Evolutionary conservation across 2,329 filamentous ascomycete species (phyloP).

Genomic region (Hymenoscyphus linearis): DNA sequence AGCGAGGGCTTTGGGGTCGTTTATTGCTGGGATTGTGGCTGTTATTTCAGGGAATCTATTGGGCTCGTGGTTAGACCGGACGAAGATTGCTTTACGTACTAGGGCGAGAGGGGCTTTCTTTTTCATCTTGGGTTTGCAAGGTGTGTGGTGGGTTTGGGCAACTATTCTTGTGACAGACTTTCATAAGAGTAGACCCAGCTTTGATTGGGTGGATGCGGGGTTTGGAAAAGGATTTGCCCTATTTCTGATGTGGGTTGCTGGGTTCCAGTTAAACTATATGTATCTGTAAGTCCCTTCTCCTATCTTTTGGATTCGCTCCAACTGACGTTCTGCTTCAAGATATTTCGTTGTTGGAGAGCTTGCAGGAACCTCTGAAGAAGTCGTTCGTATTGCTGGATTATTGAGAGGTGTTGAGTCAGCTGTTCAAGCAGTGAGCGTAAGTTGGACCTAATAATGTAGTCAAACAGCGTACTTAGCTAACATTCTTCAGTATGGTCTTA

Average conservation of each 20-base stretch:
- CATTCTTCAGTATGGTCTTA: conserved; percentile 52
- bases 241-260: conserved; percentile 60
- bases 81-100: conserved; percentile 20
- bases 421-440: conserved; percentile 62
- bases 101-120: conserved; percentile 26
- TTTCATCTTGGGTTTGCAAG: conserved; percentile 43
- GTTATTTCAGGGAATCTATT: conserved; percentile 61
- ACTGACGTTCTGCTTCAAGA: conserved; percentile 30
- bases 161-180: conserved; percentile 61
- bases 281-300: conserved; percentile 47
- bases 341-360: conserved; percentile 68
- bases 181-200: conserved; percentile 49
- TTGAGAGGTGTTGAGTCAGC: conserved; percentile 67
- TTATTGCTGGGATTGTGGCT: conserved; percentile 63
- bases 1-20: conserved; percentile 63
- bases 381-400: conserved; percentile 63
- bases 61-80: conserved; percentile 37
- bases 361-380: conserved; percentile 54
- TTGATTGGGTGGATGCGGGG: conserved; percentile 59
- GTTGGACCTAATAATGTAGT: conserved; percentile 16
- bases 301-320: not conserved
- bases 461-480: not conserved
- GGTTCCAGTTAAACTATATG: conserved; percentile 70
- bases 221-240: conserved; percentile 64
- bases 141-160: conserved; percentile 68